These are phyloP conservation scores for Wickerhamomyces sp. DNA, from an alignment of 1,139 yeast genomes.

Conservation along the genomic window DNA sequence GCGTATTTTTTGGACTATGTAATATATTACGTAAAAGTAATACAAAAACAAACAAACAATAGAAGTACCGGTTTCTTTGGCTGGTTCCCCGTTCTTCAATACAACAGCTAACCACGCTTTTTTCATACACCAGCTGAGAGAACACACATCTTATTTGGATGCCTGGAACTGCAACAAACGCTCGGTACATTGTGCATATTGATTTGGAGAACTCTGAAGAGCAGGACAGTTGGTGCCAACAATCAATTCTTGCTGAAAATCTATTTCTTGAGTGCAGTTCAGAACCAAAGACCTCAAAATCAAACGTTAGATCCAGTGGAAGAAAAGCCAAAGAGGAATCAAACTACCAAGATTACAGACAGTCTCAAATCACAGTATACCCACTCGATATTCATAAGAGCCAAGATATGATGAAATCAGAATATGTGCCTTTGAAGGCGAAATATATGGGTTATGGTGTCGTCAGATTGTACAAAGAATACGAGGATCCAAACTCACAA, in stretches of 20 bases:
- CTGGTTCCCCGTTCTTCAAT: too few species aligned
- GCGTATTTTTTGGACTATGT: too few species aligned
- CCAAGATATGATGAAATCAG: not conserved
- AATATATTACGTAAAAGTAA: too few species aligned
- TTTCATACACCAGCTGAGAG: too few species aligned
- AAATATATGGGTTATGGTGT: constrained; percentile 66
- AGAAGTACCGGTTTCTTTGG: too few species aligned
- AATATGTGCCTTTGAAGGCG: constrained; percentile 15
- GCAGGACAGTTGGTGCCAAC: constrained; percentile 8
- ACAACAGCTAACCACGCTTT: too few species aligned
- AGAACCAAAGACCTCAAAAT: not conserved
- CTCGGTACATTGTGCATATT: not conserved
- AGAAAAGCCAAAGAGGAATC: not conserved
- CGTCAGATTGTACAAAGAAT: constrained; percentile 58
- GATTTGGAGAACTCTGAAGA: not conserved
- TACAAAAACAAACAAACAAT: too few species aligned
- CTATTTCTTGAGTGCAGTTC: not conserved
- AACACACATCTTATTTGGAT: not conserved
- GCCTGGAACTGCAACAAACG: not conserved
- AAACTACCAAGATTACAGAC: constrained; percentile 26
- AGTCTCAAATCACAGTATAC: constrained; percentile 16
- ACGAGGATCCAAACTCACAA: constrained; percentile 10
- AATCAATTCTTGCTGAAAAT: constrained; percentile 6
- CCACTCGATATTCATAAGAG: not conserved
- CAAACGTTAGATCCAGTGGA: not conserved